Base-by-base conservation (phyloP, 2,329 filamentous ascomycete genomes). In the Dactylellina parvicollis region DNA sequence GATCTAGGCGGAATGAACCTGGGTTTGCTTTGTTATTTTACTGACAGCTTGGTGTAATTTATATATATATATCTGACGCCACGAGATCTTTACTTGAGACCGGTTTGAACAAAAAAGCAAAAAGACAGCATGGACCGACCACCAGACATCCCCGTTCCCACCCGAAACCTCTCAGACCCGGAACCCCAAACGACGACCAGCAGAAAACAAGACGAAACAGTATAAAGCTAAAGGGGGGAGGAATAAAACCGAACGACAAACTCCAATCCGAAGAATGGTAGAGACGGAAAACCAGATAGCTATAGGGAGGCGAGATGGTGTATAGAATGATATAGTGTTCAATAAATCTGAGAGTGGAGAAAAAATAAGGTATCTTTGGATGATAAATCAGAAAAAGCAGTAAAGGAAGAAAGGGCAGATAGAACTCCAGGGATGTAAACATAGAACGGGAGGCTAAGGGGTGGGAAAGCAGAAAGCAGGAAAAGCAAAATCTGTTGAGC, bases 311-410 rank as follows among this genome's bases (percentile, higher is more conserved):
- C 24, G 12, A 38, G 24, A 18, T 18, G 36, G 14, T 9, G 5
- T n/a, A 44, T 26, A 44, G 46, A 32, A 47, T 36, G 26, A 34
- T 47, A 44, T 20, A 60, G 24, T n/a, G n/a, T 49, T 16, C 26
- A 47, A 44, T 4, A 38, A 7, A 32, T 32, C 5, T 38, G 3
- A n/a, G 34, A n/a, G 16, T 14, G 12, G 12, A 3, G 12, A 38
- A 38, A 38, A 38, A n/a, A 38, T 38, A n/a, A 38, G 34, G 34
- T 38, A 38, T 38, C 40, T 22, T 44, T 14, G 4, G 36, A 44
- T 44, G 22, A 44, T 38, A n/a, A 5, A 14, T 14, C 34, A n/a
- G 12, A 14, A n/a, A 5, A 38, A 5, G 16, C 4, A 38, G 12
- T 14, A 38, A 38, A 3, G 34, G 5, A 5, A 38, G n/a, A n/a